Conservation (phyloP, 1,284 basidiomycete species). For the Porogramme epimiltina region DNA sequence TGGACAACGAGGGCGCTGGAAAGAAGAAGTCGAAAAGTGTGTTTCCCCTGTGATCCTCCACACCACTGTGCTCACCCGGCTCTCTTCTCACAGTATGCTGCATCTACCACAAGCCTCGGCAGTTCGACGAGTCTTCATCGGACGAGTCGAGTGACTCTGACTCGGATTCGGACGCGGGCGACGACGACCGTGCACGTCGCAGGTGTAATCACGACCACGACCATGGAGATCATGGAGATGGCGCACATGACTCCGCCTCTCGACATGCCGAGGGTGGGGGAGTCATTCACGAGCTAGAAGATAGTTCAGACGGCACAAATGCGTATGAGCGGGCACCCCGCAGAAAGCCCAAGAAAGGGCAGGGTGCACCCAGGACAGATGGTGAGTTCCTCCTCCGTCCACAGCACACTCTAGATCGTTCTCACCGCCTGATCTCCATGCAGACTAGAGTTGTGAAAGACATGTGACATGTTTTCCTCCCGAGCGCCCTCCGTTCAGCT, state of each 20-base stretch:
- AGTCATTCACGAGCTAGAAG: constrained; percentile 36
- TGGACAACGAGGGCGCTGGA: constrained; percentile 82
- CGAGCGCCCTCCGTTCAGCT: neutral
- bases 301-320: constrained; percentile 44
- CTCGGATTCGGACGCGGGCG: constrained; percentile 39
- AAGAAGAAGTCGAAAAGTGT: constrained; percentile 85
- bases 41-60: constrained; percentile 31
- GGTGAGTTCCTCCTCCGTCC: constrained; percentile 3
- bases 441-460: neutral
- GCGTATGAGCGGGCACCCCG: constrained; percentile 57
- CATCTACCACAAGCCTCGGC: constrained; percentile 81
- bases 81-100: constrained; percentile 68
- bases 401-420: neutral
- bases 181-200: constrained; percentile 18
- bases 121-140: constrained; percentile 80
- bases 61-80: neutral
- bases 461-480: neutral
- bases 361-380: constrained; percentile 20
- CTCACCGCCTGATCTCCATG: too few species aligned
- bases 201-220: constrained; percentile 21
- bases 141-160: constrained; percentile 62
- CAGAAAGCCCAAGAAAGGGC: constrained; percentile 44
- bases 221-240: constrained; percentile 25
- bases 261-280: constrained; percentile 25
- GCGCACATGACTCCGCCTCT: constrained; percentile 26